Conservation (phyloP, 2,329 filamentous ascomycete genomes). For the Pseudomassariella vexata region DNA sequence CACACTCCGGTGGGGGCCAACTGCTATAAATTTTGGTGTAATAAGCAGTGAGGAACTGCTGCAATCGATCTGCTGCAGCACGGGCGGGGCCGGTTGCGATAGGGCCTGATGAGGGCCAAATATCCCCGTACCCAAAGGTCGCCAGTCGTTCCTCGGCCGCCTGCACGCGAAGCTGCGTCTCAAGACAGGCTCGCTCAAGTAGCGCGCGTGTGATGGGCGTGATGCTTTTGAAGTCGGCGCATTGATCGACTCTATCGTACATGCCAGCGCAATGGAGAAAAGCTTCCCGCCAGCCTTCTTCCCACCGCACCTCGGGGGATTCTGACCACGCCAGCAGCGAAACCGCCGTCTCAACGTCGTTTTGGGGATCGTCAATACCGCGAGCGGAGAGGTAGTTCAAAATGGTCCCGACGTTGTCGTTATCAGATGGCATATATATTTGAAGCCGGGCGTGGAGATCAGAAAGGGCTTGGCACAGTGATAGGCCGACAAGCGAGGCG, state of each 20-base stretch:
- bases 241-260: constrained; percentile 46
- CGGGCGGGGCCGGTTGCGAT: constrained; percentile 33
- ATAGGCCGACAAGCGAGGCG: constrained; percentile 58
- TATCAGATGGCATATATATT: constrained; percentile 48
- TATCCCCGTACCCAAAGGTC: constrained; percentile 54
- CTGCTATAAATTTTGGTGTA: constrained; percentile 51
- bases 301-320: constrained; percentile 54
- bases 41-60: constrained; percentile 53
- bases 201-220: constrained; percentile 58
- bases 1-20: constrained; percentile 51
- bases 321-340: constrained; percentile 63
- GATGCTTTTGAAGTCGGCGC: constrained; percentile 51
- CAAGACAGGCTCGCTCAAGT: constrained; percentile 55
- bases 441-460: constrained; percentile 59
- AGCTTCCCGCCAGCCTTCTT: constrained; percentile 61
- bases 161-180: constrained; percentile 57
- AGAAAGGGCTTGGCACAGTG: constrained; percentile 55
- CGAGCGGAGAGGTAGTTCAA: constrained; percentile 54
- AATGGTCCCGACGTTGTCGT: constrained; percentile 53
- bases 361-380: constrained; percentile 59
- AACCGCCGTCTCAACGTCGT: constrained; percentile 53
- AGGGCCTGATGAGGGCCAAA: constrained; percentile 45
- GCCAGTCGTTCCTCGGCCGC: constrained; percentile 56
- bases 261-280: constrained; percentile 64
- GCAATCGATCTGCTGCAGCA: constrained; percentile 52